Base-by-base conservation (phyloP, 495 filamentous ascomycete species). In the Hyaloscypha finlandica region DNA sequence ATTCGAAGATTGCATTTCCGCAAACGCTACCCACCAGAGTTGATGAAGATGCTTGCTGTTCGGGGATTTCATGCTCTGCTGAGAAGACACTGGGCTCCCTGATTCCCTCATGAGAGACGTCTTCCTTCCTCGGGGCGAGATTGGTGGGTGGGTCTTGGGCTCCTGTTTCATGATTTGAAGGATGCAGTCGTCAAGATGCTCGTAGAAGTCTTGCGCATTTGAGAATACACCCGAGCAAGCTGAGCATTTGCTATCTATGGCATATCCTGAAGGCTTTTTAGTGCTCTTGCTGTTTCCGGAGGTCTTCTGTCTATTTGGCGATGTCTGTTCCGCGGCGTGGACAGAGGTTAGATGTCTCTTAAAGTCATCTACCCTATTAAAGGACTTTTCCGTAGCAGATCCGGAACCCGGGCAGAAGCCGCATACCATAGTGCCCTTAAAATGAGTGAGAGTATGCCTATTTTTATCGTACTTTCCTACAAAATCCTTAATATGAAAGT, bases 371-470 rank as follows among this genome's bases (percentile, higher is more conserved):
- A 95, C 95, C 22, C 95, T 86, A 80, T 99, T 99, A 81, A 99
- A 99, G 64, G 92, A 96, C 83, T 99, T 99, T 77, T 98, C 95
- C 2, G 91, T 91, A 1, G 93, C 85, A 0, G 93, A 96, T 12
- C 96, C 96, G 22, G 91, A 90, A 2, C 94, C 93, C 3, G 95
- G 92, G 68, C 95, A 99, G 78, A 99, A 98, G 11, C 94, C 94
- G 76, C 95, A 99, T 16, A 98, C 92, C 96, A 99, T 98, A 6
- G 93, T 98, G 6, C 96, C 96, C 77, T 98, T 98, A 83, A 98
- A 99, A 71, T 99, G 95, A 29, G 96, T 99, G 69, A 99, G 76
- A 0, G 94, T 97, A 74, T 99, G 95, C n/a, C 95, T 82, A 76
- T 98, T 98, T 80, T 97, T 98, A 78, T 99, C 95, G 73, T 99